Conservation (phyloP, 1,284 basidiomycete genomes). For the Xerocomus amazonicus region DNA sequence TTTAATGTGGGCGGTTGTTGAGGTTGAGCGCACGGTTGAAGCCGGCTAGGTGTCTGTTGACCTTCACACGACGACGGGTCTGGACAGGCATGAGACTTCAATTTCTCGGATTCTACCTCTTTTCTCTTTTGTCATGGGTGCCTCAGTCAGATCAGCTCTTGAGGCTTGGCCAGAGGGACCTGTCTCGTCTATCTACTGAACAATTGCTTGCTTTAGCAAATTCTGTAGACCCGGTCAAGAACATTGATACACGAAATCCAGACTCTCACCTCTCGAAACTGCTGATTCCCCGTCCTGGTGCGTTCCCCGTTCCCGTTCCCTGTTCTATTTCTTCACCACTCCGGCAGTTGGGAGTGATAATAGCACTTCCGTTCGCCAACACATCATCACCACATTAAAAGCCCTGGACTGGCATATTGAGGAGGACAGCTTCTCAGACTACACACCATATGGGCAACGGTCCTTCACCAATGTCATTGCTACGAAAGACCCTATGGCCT, state of each 20-base stretch:
- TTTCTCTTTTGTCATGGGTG: conserved; percentile 23
- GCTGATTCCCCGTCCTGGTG: conserved; percentile 78
- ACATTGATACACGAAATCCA: conserved; percentile 60
- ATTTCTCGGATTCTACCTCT: conserved; percentile 7
- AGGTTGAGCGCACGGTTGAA: too few species aligned
- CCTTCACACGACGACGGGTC: conserved; percentile 14
- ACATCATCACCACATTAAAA: conserved; percentile 69
- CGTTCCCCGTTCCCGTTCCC: conserved; percentile 30
- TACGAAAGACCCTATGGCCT: conserved; percentile 87
- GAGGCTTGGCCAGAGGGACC: conserved; percentile 39
- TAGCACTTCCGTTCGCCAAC: conserved; percentile 74
- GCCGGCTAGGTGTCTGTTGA: not conserved
- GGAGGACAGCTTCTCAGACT: conserved; percentile 71
- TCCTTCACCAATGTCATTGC: conserved; percentile 91
- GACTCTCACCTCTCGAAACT: conserved; percentile 76
- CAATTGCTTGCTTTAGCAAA: conserved; percentile 51
- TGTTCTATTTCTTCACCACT: conserved; percentile 10
- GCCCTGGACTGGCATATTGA: conserved; percentile 83
- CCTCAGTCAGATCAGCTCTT: conserved; percentile 26
- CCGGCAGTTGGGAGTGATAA: conserved; percentile 65
- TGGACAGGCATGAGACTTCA: conserved; percentile 20
- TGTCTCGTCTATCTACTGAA: conserved; percentile 48
- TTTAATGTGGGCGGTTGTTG: too few species aligned
- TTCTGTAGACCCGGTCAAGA: conserved; percentile 59
- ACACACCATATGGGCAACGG: conserved; percentile 83